Evolutionary conservation across 371 early-diverging fungal genomes (phyloP).

Genomic region (Mortierella sp.): DNA sequence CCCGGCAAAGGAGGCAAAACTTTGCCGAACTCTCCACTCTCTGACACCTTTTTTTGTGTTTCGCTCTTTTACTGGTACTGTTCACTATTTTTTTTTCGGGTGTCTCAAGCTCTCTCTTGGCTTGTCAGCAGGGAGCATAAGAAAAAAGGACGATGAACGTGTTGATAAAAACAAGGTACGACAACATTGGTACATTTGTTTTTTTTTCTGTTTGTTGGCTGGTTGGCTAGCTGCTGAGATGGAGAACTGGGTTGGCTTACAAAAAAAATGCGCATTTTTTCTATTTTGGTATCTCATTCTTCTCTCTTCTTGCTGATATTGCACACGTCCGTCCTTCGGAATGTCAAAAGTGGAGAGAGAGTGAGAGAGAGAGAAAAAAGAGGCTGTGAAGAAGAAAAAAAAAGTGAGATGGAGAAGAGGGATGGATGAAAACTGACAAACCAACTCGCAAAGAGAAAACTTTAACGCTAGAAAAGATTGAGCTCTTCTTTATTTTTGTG

Average conservation of each 20-base stretch:
- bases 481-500: too few relatives aligned
- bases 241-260: background rate
- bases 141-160: background rate
- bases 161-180: background rate
- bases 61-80: background rate
- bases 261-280: background rate
- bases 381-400: background rate
- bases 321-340: background rate
- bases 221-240: background rate
- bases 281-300: background rate
- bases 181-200: background rate
- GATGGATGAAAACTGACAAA: conserved; percentile 5
- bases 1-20: background rate
- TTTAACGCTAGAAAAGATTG: background rate
- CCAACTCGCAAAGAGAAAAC: background rate
- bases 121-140: background rate
- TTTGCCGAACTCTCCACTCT: background rate
- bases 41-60: background rate
- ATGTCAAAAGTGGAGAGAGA: conserved; percentile 7
- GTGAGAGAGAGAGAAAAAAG: background rate
- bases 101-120: background rate
- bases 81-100: background rate
- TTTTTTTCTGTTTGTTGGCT: background rate
- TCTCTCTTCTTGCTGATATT: background rate
- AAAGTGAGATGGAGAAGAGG: background rate